Conservation (phyloP, 2,329 filamentous ascomycete genomes). For the Colletotrichum godetiae region DNA sequence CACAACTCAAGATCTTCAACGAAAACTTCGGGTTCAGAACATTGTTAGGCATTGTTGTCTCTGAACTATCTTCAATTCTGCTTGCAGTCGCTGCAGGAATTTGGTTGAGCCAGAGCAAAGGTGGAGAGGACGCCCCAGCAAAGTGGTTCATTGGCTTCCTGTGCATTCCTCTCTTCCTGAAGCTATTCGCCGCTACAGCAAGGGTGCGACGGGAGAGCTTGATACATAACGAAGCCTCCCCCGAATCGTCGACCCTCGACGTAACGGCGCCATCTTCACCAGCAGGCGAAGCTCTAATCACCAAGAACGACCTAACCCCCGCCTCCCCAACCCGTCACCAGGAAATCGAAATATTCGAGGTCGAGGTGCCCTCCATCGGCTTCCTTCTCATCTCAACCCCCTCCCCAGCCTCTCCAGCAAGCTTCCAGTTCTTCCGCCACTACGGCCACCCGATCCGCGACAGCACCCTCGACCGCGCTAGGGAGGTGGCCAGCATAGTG, state of each 20-base stretch:
- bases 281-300: neutral
- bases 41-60: neutral
- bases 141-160: neutral
- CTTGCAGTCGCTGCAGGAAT: constrained; percentile 13
- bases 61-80: constrained; percentile 21
- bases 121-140: neutral
- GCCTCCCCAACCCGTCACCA: neutral
- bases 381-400: constrained; percentile 37
- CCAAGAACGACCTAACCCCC: neutral
- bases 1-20: neutral
- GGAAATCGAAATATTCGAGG: neutral
- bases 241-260: constrained; percentile 1
- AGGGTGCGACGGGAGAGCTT: neutral
- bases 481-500: neutral
- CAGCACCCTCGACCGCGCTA: neutral
- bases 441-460: constrained; percentile 18
- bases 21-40: neutral
- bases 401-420: neutral
- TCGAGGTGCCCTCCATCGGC: constrained; percentile 36
- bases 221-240: neutral
- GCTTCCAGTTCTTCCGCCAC: constrained; percentile 37
- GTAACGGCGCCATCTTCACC: constrained; percentile 23
- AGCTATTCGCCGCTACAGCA: neutral
- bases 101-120: neutral
- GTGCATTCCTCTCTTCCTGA: neutral